phyloP scores from a whole-genome alignment of 768 basidiomycete species.

The Suillus weaverae region DNA sequence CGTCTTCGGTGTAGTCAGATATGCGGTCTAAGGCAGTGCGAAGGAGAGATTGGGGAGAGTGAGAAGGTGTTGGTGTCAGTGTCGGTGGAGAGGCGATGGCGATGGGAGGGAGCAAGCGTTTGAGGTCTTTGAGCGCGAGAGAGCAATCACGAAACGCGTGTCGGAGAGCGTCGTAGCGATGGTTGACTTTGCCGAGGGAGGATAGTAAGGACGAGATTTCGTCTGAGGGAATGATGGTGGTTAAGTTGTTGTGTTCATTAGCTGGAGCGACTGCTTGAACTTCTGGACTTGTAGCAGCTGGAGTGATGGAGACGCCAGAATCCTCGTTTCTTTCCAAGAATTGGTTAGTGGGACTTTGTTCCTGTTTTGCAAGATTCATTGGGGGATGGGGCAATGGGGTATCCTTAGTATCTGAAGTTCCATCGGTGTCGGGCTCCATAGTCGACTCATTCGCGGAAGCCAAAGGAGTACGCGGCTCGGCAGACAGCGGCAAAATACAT shows the following conservation, averaged over 20 bases:
- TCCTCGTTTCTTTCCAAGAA: not conserved
- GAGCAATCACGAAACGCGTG: conserved; percentile 70
- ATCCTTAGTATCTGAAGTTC: not conserved
- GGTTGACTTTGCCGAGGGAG: conserved; percentile 43
- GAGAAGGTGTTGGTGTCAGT: not conserved
- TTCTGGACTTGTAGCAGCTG: not conserved
- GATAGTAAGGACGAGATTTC: conserved; percentile 42
- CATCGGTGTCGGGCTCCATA: not conserved
- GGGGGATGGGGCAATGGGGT: not conserved
- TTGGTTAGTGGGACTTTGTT: not conserved
- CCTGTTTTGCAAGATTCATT: not conserved
- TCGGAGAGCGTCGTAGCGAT: conserved; percentile 63
- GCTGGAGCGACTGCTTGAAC: not conserved
- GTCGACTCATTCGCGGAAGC: not conserved
- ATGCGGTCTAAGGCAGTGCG: conserved; percentile 58
- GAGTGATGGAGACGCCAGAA: not conserved
- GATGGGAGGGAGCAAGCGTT: conserved; percentile 23
- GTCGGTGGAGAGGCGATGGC: not conserved
- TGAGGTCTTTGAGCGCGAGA: conserved; percentile 60
- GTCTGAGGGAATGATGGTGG: not conserved
- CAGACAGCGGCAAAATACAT: not conserved
- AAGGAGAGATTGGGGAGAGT: conserved; percentile 34
- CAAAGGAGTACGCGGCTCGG: not conserved
- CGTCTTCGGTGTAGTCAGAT: conserved; percentile 75
- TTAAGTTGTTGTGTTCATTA: not conserved